Evolutionary conservation across 495 filamentous ascomycete species (phyloP), one percentile per base, ranked within the genome.

Genomic region (Hapsidospora chrysogenum): DNA sequence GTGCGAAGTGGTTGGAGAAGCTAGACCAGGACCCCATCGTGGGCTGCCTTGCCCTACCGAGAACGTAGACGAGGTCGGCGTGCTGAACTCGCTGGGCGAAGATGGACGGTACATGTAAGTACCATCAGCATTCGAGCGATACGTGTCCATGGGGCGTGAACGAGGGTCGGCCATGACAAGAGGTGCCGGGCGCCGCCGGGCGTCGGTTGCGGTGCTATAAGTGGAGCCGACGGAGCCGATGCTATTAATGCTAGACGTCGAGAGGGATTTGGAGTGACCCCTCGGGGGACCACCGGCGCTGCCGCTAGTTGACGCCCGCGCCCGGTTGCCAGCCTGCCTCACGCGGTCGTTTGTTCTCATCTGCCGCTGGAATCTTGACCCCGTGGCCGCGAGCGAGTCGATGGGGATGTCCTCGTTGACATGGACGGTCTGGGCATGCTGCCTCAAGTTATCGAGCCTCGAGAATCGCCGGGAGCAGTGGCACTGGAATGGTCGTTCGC

Each of bases 371-470:
- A 94, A 96, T 16, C 87, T 63, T 17, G 85, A 92, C 13, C 87
- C 84, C 3, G 85, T 93, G 27, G 92, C 92, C 5, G 89, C 92
- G 9, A 96, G 67, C 6, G 92, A 96, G 53, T 92, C 84, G 11
- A 71, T 72, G 3, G 89, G 89, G 14, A 96, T 97, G 32, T 94
- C 87, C 50, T 96, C 92, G 55, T 96, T 94, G 29, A 92, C 80
- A 49, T 97, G 92, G 1, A 97, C 92, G 0, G 92, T 97, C 49
- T 94, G 92, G 11, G 89, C 92, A 60, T 97, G 89, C 46, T 97
- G 89, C 26, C 89, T 75, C 23, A 97, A 63, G 45, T 97, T 97
- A 54, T 97, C 89, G 23, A 97, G 70, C 22, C 89, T 74, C n/a
- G 89, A 97, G 54, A 97, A 97, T 45, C 85, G 73, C 26, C 89